phyloP scores from a whole-genome alignment of 345 rosid species.

The Hypericum androsaemum region DNA sequence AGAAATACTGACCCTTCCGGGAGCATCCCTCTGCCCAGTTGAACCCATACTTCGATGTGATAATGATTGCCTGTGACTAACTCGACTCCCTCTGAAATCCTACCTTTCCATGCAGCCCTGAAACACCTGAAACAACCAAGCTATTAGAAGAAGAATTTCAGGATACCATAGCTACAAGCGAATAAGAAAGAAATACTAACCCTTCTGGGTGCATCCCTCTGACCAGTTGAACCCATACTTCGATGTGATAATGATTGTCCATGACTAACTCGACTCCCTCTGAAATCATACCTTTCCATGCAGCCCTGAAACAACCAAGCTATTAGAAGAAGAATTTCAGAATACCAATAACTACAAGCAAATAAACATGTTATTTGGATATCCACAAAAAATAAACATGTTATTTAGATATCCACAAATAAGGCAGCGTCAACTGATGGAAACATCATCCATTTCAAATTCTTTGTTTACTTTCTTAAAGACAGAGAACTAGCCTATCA shows the following conservation, averaged over 20 bases:
- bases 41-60: constrained; percentile 76
- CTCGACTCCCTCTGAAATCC: constrained; percentile 48
- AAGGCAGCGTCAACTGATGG: too few species aligned
- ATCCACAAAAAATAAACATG: too few species aligned
- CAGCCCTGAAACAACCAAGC: constrained; percentile 55
- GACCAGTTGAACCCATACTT: constrained; percentile 79
- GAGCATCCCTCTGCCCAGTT: constrained; percentile 92
- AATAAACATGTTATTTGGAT: too few species aligned
- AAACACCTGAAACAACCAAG: constrained; percentile 39
- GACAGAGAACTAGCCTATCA: too few species aligned
- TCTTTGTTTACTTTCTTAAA: too few species aligned
- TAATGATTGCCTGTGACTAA: constrained; percentile 73
- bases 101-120: constrained; percentile 64
- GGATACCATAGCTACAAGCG: background rate
- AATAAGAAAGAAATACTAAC: constrained; percentile 5
- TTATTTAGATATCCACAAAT: too few species aligned
- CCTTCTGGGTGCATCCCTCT: constrained; percentile 91
- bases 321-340: too few species aligned
- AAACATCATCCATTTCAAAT: too few species aligned
- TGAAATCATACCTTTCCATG: constrained; percentile 59
- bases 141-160: background rate
- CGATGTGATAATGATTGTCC: constrained; percentile 77
- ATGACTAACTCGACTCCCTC: constrained; percentile 69
- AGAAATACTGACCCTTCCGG: constrained; percentile 44
- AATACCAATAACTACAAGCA: too few species aligned